phyloP scores from a whole-genome alignment of 1,139 yeast genomes.

The Pichia inconspicua region DNA sequence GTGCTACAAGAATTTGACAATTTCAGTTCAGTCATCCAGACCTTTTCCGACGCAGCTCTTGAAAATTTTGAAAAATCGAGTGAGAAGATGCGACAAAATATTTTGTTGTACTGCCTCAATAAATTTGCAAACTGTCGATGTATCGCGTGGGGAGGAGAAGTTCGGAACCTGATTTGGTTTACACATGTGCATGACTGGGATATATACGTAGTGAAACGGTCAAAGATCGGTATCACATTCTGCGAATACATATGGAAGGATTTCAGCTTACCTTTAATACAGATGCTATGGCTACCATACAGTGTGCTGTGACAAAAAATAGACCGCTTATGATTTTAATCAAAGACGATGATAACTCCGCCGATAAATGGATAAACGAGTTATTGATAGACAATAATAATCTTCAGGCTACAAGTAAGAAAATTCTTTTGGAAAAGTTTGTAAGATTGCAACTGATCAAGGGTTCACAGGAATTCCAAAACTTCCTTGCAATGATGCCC shows the following conservation, averaged over 20 bases:
- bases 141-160: constrained; percentile 11
- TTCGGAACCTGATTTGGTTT: constrained; percentile 1
- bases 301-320: constrained; percentile 28
- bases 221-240: background rate
- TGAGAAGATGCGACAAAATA: too few species aligned
- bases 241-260: background rate
- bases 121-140: too few species aligned
- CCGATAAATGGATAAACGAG: constrained; percentile 26
- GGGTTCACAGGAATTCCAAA: constrained; percentile 39
- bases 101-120: too few species aligned
- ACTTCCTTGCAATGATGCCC: constrained; percentile 45
- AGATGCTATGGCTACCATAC: constrained; percentile 28
- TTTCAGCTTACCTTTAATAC: background rate
- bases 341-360: constrained; percentile 21
- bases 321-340: constrained; percentile 40
- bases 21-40: background rate
- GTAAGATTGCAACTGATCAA: constrained; percentile 40
- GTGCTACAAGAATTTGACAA: background rate
- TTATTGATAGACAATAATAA: constrained; percentile 10
- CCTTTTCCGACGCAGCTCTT: too few species aligned
- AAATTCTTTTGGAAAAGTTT: constrained; percentile 19
- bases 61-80: too few species aligned
- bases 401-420: constrained; percentile 10
- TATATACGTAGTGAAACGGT: too few species aligned
- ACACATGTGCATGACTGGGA: too few species aligned